phyloP scores from a whole-genome alignment of 2,329 filamentous ascomycete species.

The Apiospora hydei region DNA sequence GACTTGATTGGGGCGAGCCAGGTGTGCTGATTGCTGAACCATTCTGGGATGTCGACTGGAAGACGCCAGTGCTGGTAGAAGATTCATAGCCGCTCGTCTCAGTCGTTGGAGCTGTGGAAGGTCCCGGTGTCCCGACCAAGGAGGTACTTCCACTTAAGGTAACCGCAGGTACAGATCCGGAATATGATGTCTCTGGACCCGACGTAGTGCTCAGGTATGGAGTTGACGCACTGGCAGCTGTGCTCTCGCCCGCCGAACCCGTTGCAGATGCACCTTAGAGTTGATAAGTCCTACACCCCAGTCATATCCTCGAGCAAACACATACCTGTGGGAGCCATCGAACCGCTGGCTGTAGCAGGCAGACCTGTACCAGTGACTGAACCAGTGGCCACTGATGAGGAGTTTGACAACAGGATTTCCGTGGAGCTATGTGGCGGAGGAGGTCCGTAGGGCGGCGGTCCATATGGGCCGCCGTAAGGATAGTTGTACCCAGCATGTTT shows the following conservation, averaged over 20 bases:
- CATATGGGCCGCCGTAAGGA: constrained; percentile 26
- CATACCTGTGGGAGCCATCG: constrained; percentile 7
- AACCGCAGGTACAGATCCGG: background rate
- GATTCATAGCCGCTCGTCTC: constrained; percentile 23
- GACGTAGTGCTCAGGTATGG: background rate
- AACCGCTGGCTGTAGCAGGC: background rate
- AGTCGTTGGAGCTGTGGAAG: constrained; percentile 1
- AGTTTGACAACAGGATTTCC: background rate
- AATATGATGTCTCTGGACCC: constrained; percentile 5
- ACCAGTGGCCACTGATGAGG: background rate
- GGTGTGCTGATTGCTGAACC: background rate
- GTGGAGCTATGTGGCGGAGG: constrained; percentile 9
- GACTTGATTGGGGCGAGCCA: background rate
- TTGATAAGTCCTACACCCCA: background rate
- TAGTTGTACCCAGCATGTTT: constrained; percentile 24
- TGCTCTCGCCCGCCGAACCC: background rate
- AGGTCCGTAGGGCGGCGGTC: constrained; percentile 19
- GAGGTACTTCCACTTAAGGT: constrained; percentile 19
- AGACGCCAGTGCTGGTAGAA: constrained; percentile 13
- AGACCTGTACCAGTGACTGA: constrained; percentile 5
- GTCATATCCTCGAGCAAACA: background rate
- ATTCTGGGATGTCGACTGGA: background rate
- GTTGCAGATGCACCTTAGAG: background rate
- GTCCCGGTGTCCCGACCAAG: constrained; percentile 7
- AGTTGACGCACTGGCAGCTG: background rate